Base-by-base conservation (phyloP, 805 yeast genomes). In the Hanseniaspora clermontiae region DNA sequence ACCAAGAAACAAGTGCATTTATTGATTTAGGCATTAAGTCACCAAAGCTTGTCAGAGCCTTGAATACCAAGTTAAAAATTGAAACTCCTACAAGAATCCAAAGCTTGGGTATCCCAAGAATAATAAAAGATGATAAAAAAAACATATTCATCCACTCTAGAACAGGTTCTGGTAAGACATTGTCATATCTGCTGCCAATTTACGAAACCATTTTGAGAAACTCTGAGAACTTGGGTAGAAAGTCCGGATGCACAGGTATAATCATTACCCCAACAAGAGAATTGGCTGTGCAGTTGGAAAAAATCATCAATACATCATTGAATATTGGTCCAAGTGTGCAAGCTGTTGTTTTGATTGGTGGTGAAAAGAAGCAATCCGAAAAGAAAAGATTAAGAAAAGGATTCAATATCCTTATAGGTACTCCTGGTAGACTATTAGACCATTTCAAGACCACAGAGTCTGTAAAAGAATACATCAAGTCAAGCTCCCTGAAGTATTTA, bases 151-250 rank as follows among this genome's bases (percentile, higher is more conserved):
- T 93, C 49, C 95, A 89, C 65, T 96, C 99, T 0, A 97, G 95
- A 70, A 93, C 99, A 0, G 99, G 99, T 54, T 90, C 97, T 0
- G 99, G 99, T 69, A 93, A 93, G 69, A 93, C 99, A 0, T 70
- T 93, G 57, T 83, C 97, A 0, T 95, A 86, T 66, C 72, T 84
- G 3, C 71, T 95, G 40, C 99, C 98, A 1, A 82, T 95, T 20
- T 68, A 91, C 60, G 81, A 86, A 60, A 77, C 80, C 58, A 73
- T 93, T 45, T 79, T 88, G 79, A n/a, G 39, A 43, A 43, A 43
- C 17, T 69, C 74, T 32, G 79, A 80, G 63, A 65, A 72, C 39
- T 70, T 70, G 9, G 71, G 67, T 11, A 55, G 58, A 55, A 76
- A 78, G 15, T 77, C 87, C 14, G 99, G 99, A 5, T 72, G 93